A percentile compares a stretch with the other conserved stretches of the same genome.
phyloP scores from a whole-genome alignment of 495 filamentous ascomycete genomes.

The Neurospora sp. region DNA sequence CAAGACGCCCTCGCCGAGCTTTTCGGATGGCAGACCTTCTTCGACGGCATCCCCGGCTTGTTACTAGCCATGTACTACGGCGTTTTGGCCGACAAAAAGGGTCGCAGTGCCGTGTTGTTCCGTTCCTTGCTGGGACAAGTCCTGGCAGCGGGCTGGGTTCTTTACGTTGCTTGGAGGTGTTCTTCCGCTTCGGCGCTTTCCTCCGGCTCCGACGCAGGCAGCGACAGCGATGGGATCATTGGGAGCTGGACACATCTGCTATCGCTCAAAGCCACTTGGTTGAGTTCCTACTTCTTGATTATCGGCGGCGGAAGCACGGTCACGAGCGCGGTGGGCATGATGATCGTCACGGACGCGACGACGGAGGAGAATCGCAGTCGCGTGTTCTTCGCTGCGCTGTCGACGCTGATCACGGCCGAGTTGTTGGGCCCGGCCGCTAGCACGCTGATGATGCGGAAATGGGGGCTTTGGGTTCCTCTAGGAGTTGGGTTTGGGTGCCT shows the following conservation, averaged over 20 bases:
- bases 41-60: not conserved
- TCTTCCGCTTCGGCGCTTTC: not conserved
- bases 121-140: not conserved
- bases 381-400: not conserved
- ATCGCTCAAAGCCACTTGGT: not conserved
- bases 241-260: not conserved
- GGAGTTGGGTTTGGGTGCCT: not conserved
- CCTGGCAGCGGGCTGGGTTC: not conserved
- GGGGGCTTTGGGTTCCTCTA: not conserved
- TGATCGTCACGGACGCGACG: not conserved
- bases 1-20: not conserved
- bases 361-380: not conserved
- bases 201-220: not conserved
- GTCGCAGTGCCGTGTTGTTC: not conserved
- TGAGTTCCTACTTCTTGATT: not conserved
- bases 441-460: not conserved
- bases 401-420: not conserved
- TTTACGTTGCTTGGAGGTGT: not conserved
- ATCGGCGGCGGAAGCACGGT: not conserved
- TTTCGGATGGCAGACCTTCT: not conserved
- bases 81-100: not conserved
- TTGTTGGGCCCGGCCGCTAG: not conserved
- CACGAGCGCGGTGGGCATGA: not conserved
- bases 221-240: not conserved
- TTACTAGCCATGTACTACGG: not conserved